Evolutionary conservation across 352 stramenopile species (phyloP).

Genomic region (Pythium scleroteichum): DNA sequence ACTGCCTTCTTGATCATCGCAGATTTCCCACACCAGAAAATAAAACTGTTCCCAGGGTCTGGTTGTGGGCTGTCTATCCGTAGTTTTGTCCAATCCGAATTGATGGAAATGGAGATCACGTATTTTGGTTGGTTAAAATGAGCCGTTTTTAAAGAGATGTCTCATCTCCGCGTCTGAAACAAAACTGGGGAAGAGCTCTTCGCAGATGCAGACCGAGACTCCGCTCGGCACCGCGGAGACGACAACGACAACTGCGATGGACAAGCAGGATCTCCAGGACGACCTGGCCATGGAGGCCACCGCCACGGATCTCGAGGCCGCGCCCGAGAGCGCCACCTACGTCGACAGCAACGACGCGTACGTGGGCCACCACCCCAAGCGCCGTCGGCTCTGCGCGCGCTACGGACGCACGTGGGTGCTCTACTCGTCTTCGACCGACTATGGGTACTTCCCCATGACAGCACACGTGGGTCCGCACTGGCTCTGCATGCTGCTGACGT

Average conservation of each 20-base stretch:
- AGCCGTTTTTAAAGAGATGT: background rate
- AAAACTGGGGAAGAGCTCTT: background rate
- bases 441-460: conserved; percentile 62
- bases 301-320: conserved; percentile 12
- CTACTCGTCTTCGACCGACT: conserved; percentile 44
- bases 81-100: no score
- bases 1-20: no score
- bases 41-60: no score
- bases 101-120: no score
- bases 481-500: conserved; percentile 75
- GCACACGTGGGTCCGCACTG: conserved; percentile 74
- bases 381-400: conserved; percentile 27
- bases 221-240: no score
- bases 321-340: conserved; percentile 3
- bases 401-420: conserved; percentile 65
- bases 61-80: no score
- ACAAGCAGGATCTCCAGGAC: background rate
- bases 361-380: conserved; percentile 17
- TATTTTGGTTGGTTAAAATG: background rate
- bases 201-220: no score
- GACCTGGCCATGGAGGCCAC: background rate
- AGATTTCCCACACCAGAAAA: no score
- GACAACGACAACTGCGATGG: no score
- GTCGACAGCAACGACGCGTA: conserved; percentile 17
- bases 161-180: background rate